phyloP scores from a whole-genome alignment of 768 basidiomycete species.

The Hericium erinaceus region DNA sequence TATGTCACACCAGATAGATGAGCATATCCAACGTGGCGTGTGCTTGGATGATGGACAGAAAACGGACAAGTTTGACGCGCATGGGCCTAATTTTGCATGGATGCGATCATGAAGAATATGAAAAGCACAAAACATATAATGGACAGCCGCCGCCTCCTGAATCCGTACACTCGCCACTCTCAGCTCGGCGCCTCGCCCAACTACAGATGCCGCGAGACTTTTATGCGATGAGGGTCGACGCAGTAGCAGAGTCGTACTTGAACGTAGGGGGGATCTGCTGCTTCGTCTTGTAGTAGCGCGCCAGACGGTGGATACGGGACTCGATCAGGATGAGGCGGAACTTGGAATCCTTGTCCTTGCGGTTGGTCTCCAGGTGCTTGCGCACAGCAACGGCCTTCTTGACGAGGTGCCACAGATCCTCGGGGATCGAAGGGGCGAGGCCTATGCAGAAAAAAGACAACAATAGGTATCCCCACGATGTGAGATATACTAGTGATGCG shows the following conservation, averaged over 20 bases:
- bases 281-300: slow-evolving; percentile 97
- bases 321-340: slow-evolving; percentile 98
- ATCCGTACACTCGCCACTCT: not conserved
- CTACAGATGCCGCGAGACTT: not conserved
- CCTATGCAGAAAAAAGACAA: slow-evolving; percentile 45
- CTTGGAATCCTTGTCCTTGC: slow-evolving; percentile 98
- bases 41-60: not conserved
- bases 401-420: slow-evolving; percentile 99
- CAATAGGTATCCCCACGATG: not conserved
- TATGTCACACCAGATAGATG: too few species aligned
- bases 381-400: slow-evolving; percentile 99
- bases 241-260: slow-evolving; percentile 96
- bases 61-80: not conserved
- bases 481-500: slow-evolving; percentile 20
- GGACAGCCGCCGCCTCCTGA: not conserved
- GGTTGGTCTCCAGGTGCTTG: slow-evolving; percentile 96
- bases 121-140: slow-evolving; percentile 2
- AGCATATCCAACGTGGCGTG: too few species aligned
- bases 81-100: slow-evolving; percentile 2
- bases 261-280: slow-evolving; percentile 96
- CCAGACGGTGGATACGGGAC: slow-evolving; percentile 96
- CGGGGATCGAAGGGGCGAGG: slow-evolving; percentile 94
- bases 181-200: not conserved
- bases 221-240: slow-evolving; percentile 84
- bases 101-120: slow-evolving; percentile 4